A percentile compares a stretch with the other conserved stretches of the same genome.
Conservation (phyloP, 768 basidiomycete genomes). For the Phlebiopsis gigantea region DNA sequence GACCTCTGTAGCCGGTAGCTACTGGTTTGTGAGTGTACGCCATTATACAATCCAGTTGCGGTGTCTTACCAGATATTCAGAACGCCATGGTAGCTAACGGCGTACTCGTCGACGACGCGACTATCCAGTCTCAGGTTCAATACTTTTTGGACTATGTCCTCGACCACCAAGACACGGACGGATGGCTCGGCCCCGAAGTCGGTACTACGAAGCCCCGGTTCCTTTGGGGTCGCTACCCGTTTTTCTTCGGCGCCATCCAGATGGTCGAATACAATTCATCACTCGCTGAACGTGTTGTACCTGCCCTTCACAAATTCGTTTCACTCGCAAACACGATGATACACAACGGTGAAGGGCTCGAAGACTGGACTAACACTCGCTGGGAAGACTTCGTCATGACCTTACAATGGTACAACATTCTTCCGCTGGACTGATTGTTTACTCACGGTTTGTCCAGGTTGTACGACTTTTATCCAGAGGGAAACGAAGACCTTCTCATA, state of each 20-base stretch:
- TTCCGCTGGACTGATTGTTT: background rate
- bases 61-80: slow-evolving; percentile 19
- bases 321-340: slow-evolving; percentile 49
- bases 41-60: background rate
- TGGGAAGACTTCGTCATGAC: slow-evolving; percentile 57
- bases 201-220: slow-evolving; percentile 47
- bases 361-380: slow-evolving; percentile 47
- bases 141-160: slow-evolving; percentile 47
- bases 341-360: slow-evolving; percentile 45
- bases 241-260: slow-evolving; percentile 55
- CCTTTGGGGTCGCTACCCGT: slow-evolving; percentile 55
- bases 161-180: slow-evolving; percentile 45
- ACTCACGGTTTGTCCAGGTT: slow-evolving; percentile 31
- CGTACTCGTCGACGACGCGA: slow-evolving; percentile 39
- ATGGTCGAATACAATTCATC: slow-evolving; percentile 44
- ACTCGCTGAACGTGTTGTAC: slow-evolving; percentile 39
- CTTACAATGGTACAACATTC: slow-evolving; percentile 41
- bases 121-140: slow-evolving; percentile 41
- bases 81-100: slow-evolving; percentile 53
- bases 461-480: slow-evolving; percentile 48
- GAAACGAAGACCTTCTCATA: slow-evolving; percentile 41
- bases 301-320: slow-evolving; percentile 49
- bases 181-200: slow-evolving; percentile 54
- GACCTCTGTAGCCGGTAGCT: slow-evolving; percentile 40
- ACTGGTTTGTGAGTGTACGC: slow-evolving; percentile 52